Percentiles rank a stretch among this genome's conserved stretches.
These are phyloP conservation scores for Pseudotsuga menziesii DNA, from an alignment of 75 land plant genomes.

Conservation along the genomic window DNA sequence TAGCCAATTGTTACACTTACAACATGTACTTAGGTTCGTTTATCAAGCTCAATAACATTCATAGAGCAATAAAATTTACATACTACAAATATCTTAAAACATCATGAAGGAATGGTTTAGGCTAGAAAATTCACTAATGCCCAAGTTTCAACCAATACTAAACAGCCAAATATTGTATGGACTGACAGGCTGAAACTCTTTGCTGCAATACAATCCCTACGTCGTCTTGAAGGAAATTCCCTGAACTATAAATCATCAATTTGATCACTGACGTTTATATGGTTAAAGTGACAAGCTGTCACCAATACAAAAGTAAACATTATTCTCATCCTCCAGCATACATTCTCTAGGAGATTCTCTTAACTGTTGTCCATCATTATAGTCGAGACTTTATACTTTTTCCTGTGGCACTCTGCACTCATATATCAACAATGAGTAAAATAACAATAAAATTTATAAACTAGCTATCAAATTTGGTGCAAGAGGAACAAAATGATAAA, in stretches of 20 bases:
- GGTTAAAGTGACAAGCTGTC: neutral
- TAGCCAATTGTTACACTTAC: no score
- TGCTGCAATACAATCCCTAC: neutral
- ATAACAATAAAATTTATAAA: neutral
- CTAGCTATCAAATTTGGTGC: neutral
- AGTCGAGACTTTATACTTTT: slow-evolving; percentile 2
- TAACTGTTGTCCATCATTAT: neutral
- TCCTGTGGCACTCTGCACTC: slow-evolving; percentile 4
- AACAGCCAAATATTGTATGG: slow-evolving; percentile 1
- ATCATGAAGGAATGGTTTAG: no score
- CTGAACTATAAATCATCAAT: neutral
- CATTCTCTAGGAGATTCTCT: neutral
- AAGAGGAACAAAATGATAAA: neutral
- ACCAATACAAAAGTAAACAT: neutral
- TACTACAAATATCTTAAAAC: no score
- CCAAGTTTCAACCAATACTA: neutral
- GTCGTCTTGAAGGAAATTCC: neutral
- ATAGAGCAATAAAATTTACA: no score
- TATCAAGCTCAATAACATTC: no score
- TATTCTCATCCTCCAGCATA: neutral
- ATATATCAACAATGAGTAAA: neutral
- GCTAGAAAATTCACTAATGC: neutral
- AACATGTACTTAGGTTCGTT: no score
- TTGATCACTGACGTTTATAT: neutral
- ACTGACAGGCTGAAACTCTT: neutral